Evolutionary conservation across 1,139 yeast genomes (phyloP).

Genomic region (Sugiyamaella japonica): DNA sequence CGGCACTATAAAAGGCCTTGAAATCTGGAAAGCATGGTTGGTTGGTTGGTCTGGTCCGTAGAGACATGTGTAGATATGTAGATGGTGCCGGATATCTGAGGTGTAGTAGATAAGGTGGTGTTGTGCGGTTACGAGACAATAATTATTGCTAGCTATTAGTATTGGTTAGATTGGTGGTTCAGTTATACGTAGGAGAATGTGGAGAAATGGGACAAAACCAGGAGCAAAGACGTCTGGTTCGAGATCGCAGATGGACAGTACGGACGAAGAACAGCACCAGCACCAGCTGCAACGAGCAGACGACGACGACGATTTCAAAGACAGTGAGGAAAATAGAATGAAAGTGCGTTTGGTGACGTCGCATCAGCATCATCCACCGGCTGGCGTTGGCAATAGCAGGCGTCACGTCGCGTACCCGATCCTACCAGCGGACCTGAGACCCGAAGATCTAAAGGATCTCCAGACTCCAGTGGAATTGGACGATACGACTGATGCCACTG

Average conservation of each 20-base stretch:
- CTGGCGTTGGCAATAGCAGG: neutral
- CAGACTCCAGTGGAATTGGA: constrained; percentile 9
- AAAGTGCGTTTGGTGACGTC: constrained; percentile 3
- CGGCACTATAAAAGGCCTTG: no score
- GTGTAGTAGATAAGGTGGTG: no score
- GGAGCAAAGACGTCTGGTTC: neutral
- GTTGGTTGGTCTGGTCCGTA: no score
- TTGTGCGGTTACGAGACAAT: no score
- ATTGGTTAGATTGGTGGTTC: no score
- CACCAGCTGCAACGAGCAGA: neutral
- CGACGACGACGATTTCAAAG: neutral
- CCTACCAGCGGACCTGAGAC: constrained; percentile 5
- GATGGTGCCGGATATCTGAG: no score
- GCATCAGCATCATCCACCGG: neutral
- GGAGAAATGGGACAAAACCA: constrained; percentile 2
- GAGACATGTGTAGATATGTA: no score
- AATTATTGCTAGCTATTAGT: no score
- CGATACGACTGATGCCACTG: neutral
- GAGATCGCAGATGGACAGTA: neutral
- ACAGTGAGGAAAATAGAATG: constrained; percentile 12
- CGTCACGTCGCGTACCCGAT: constrained; percentile 6
- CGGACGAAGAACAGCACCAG: neutral
- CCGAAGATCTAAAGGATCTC: constrained; percentile 6
- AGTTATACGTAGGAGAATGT: neutral
- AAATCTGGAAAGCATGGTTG: no score